Evolutionary conservation across 2,329 filamentous ascomycete genomes (phyloP), one percentile per base, ranked within the genome.

Genomic region (Lachnellula cervina): DNA sequence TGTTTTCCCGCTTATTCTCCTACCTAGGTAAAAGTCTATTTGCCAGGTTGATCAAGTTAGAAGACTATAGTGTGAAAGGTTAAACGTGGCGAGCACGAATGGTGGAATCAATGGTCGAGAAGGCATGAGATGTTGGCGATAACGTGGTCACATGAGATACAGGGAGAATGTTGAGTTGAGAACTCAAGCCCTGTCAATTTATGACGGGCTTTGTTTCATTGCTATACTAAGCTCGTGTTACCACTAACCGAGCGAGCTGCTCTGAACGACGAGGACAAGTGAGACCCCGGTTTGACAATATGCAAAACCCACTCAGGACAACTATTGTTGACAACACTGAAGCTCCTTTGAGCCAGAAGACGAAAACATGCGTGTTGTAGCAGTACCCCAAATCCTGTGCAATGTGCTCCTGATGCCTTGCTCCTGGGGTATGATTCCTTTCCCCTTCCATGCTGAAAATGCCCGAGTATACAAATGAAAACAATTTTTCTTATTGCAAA

Each of bases 301-400:
- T 43, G 35, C 35, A 37, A 17, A 42, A 35, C n/a, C 8, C 5
- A 45, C 42, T 49, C 43, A 42, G 8, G 55, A 38, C 55, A 58
- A 59, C 56, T 61, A 63, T 61, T 50, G 57, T 60, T 59, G 57
- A 59, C 57, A 61, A 60, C 57, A 60, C 51, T 59, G 59, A 61
- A 51, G 55, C 59, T 58, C 48, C 52, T 47, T 42, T 40, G 51
- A 57, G 54, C 59, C 54, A 57, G 44, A 34, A 44, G 4, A 46
- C 32, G 9, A 55, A 51, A 21, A 35, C 48, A 48, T 49, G 16
- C 50, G 52, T 58, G 58, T 58, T 32, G 52, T 49, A 50, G 52
- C 56, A 58, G 55, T 58, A 50, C 56, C 59, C 38, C 54, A 16
- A 46, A 46, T 35, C 55, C 42, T 51, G 35, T 51, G 35, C 49